A percentile compares a stretch with the other conserved stretches of the same genome.
Conservation (phyloP, 2,329 filamentous ascomycete species). For the Cytospora piceicola region DNA sequence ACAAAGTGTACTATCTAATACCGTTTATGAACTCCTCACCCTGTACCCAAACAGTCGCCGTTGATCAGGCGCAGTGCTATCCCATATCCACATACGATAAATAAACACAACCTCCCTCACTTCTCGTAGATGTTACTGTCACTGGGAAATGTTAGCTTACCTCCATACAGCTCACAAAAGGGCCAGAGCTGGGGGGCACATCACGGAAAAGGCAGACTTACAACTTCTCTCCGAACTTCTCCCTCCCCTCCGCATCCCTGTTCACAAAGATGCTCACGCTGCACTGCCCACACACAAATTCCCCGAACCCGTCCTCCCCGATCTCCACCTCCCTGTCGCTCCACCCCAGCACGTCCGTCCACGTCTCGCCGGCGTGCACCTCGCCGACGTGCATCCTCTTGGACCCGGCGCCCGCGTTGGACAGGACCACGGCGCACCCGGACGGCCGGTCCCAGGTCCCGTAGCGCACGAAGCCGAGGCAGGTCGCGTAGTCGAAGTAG, state of each 20-base stretch:
- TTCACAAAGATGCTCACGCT: constrained; percentile 66
- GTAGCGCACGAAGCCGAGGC: constrained; percentile 63
- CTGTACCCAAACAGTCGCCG: too few species aligned
- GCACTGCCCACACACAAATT: constrained; percentile 58
- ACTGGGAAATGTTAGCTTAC: constrained; percentile 26
- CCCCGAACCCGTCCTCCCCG: constrained; percentile 61
- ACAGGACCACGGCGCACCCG: constrained; percentile 62
- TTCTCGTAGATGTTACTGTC: constrained; percentile 38
- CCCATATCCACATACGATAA: not conserved
- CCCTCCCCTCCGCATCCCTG: constrained; percentile 54
- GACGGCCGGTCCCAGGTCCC: constrained; percentile 50
- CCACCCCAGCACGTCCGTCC: constrained; percentile 67
- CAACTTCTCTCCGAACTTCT: constrained; percentile 47
- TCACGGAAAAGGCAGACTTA: constrained; percentile 36
- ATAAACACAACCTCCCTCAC: constrained; percentile 15
- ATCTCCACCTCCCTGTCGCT: constrained; percentile 59
- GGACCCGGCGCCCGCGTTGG: constrained; percentile 51
- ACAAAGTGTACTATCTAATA: too few species aligned
- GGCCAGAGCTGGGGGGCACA: not conserved
- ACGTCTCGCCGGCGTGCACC: constrained; percentile 61
- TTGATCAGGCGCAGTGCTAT: not conserved
- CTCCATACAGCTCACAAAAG: too few species aligned
- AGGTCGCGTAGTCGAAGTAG: constrained; percentile 64
- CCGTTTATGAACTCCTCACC: too few species aligned
- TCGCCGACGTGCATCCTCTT: constrained; percentile 69